A percentile compares a stretch with the other conserved stretches of the same genome.
Evolutionary conservation across 495 filamentous ascomycete genomes (phyloP).

Genomic region (Choiromyces venosus): DNA sequence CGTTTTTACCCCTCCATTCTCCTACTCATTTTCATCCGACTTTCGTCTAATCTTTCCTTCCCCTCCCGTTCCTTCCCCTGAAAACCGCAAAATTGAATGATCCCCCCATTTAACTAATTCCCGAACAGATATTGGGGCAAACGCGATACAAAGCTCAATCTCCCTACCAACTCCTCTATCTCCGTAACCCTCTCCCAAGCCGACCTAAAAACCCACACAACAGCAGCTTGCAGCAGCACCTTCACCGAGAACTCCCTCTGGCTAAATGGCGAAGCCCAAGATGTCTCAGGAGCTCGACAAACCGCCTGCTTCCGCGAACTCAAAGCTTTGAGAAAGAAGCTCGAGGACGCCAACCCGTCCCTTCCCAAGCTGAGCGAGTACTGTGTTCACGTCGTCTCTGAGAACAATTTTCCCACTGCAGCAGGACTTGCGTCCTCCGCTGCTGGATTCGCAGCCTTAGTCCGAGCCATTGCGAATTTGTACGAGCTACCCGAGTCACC

Average conservation of each 20-base stretch:
- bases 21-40: slow-evolving; percentile 19
- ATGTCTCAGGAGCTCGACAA: slow-evolving; percentile 78
- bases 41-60: slow-evolving; percentile 8
- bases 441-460: slow-evolving; percentile 90
- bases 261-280: slow-evolving; percentile 75
- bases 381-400: slow-evolving; percentile 74
- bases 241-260: slow-evolving; percentile 73
- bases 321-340: slow-evolving; percentile 62
- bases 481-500: slow-evolving; percentile 76
- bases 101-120: slow-evolving; percentile 35
- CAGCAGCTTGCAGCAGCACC: slow-evolving; percentile 76
- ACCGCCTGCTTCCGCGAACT: slow-evolving; percentile 86
- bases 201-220: slow-evolving; percentile 92
- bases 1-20: slow-evolving; percentile 36
- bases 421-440: slow-evolving; percentile 91
- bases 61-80: slow-evolving; percentile 8
- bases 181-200: slow-evolving; percentile 90
- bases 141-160: slow-evolving; percentile 82
- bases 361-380: slow-evolving; percentile 70
- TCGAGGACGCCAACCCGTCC: slow-evolving; percentile 65
- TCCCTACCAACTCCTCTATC: slow-evolving; percentile 95
- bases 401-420: slow-evolving; percentile 98
- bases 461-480: slow-evolving; percentile 84
- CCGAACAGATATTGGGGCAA: slow-evolving; percentile 88
- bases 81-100: neutral